Base-by-base conservation (phyloP, 1,139 yeast genomes). In the Taiozyma sp. region DNA sequence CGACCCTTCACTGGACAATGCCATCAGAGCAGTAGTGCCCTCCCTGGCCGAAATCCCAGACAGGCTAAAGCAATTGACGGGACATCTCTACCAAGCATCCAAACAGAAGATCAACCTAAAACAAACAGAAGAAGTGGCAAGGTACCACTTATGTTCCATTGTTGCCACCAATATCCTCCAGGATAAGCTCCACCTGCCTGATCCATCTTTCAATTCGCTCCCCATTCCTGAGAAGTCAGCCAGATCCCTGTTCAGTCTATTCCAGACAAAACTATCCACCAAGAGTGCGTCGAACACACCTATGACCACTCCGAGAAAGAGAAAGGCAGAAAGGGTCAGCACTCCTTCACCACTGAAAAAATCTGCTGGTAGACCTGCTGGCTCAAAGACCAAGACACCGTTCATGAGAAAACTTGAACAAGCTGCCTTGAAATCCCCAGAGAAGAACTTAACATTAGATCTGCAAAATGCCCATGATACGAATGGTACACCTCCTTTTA, bases 81-180 rank as follows among this genome's bases (percentile, higher is more conserved):
- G 75, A 23, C 71, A 80, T 2, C 65, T 84, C 4, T 77, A 84
- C 60, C 77, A 74, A 52, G 65, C 80, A 4, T 79, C 86, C 38
- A 69, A 81, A 19, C 77, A 72, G 50, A 75, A 78, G 56, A 72
- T 76, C 51, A 72, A 76, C 32, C 66, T 77, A 7, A 72, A 80
- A 7, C 75, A 76, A 34, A 72, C 73, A 40, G 78, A 80, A 48
- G 91, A 85, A 57, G 71, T 78, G 2, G 89, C 87, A 1, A 70
- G 92, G 45, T 76, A 76, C 54, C 91, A 85, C 61, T 65, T 86
- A 16, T 82, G 89, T 65, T 87, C 89, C 2, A 80, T 71, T 54
- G 65, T 84, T 32, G 83, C 87, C 0, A 76, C 78, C 13, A 84
- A 81, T 53, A 73, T 73, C 57, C 74, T 79, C 47, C 70, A 70